Base-by-base conservation (phyloP, 768 basidiomycete species). In the Steccherinum ochraceum region DNA sequence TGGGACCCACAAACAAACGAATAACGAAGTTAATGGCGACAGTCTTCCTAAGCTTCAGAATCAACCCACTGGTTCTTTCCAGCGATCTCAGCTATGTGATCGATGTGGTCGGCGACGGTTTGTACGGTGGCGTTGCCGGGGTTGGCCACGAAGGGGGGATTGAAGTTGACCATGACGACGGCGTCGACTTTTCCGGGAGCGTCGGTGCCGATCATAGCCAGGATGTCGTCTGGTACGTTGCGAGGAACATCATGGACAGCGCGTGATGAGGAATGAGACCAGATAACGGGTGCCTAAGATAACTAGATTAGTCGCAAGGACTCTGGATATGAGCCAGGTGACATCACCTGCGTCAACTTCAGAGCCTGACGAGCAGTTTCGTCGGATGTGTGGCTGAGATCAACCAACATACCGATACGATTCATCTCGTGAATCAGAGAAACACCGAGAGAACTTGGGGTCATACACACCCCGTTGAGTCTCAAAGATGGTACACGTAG, bases 381-480 rank as follows among this genome's bases (percentile, higher is more conserved):
- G 62, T 96, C 94, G 3, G 89, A 87, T 1, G 93, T 94, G 69
- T 98, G 94, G n/a, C 87, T 91, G 45, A 97, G 71, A 67, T 97
- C 94, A 42, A 99, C 80, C 40, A 97, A 73, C 60, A 98, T 81
- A 18, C 95, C 95, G 23, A 99, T 73, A 40, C 95, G 80, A 67
- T 97, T 97, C 90, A 97, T 89, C 69, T 97, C 95, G 26, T 79
- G 72, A 45, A 97, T 78, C 48, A 96, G 77, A 21, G 75, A 72
- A 48, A 71, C 72, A 11, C 93, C 95, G 24, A 97, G 67, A 5
- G 73, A 40, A 57, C 89, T 90, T 52, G 27, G 40, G 24, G 18
- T 11, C n/a, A 39, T n/a, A 11, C 35, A 11, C 35, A 11, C 35
- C 11, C n/a, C n/a, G n/a, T n/a, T n/a, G n/a, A n/a, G n/a, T n/a